Conservation (phyloP, 2,329 filamentous ascomycete genomes). For the Orbilia oligospora region DNA sequence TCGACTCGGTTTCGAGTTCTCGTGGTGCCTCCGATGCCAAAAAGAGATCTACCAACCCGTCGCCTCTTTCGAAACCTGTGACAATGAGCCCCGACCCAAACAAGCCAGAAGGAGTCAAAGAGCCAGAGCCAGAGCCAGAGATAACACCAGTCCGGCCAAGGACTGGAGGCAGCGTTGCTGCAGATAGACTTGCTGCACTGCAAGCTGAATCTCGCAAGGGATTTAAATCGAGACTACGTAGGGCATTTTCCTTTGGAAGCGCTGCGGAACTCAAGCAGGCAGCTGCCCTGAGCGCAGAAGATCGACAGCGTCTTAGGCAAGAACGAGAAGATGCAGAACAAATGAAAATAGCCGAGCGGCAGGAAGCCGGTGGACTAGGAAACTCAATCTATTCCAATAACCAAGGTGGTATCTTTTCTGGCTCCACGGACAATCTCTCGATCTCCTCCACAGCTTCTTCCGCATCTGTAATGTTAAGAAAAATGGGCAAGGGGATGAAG, state of each 20-base stretch:
- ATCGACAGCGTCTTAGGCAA: conserved; percentile 67
- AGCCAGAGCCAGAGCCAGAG: conserved; percentile 53
- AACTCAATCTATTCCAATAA: conserved; percentile 89
- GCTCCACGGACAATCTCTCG: conserved; percentile 94
- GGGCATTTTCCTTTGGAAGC: conserved; percentile 97
- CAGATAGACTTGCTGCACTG: conserved; percentile 87
- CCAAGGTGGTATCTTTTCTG: conserved; percentile 84
- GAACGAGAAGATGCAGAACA: conserved; percentile 82
- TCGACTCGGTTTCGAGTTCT: conserved; percentile 3
- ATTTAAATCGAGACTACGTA: conserved; percentile 76
- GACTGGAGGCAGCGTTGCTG: conserved; percentile 75
- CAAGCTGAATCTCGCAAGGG: conserved; percentile 68
- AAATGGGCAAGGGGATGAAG: conserved; percentile 99
- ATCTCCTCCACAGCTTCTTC: conserved; percentile 92
- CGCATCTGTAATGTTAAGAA: conserved; percentile 92
- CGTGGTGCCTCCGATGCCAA: conserved; percentile 73
- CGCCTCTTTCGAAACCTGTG: conserved; percentile 80
- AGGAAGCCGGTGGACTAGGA: conserved; percentile 92
- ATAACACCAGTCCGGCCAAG: conserved; percentile 43
- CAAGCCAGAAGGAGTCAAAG: conserved; percentile 50
- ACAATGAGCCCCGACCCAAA: conserved; percentile 73
- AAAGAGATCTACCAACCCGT: conserved; percentile 78
- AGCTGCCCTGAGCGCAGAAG: conserved; percentile 70
- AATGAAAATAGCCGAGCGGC: conserved; percentile 88
- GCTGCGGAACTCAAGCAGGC: conserved; percentile 88